phyloP scores from a whole-genome alignment of 768 basidiomycete genomes.

The Epithele typhae region DNA sequence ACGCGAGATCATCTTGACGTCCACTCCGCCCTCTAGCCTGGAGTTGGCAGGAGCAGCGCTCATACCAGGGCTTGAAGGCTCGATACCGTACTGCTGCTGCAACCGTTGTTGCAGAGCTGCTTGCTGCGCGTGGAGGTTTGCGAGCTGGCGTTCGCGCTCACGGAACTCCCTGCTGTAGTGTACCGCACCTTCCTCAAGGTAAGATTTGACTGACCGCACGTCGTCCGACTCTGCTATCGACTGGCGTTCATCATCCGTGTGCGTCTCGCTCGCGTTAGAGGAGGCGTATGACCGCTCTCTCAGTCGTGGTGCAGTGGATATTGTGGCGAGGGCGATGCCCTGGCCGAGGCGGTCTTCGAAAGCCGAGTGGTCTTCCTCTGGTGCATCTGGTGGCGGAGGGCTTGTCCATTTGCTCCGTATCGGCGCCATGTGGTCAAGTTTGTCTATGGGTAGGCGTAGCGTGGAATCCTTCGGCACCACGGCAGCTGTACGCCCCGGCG shows the following conservation, averaged over 20 bases:
- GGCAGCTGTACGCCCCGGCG: constrained; percentile 2
- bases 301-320: constrained; percentile 57
- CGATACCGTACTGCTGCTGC: constrained; percentile 15
- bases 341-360: constrained; percentile 68
- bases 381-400: constrained; percentile 75
- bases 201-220: constrained; percentile 63
- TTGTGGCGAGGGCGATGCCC: constrained; percentile 65
- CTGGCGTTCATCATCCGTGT: constrained; percentile 66
- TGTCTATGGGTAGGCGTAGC: constrained; percentile 46
- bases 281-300: constrained; percentile 37
- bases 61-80: constrained; percentile 12
- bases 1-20: constrained; percentile 18
- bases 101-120: constrained; percentile 3
- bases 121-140: constrained; percentile 5
- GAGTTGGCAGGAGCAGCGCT: constrained; percentile 4
- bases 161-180: constrained; percentile 12
- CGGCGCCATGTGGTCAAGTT: constrained; percentile 65
- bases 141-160: constrained; percentile 8
- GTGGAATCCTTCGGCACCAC: constrained; percentile 24
- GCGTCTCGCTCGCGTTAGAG: constrained; percentile 58
- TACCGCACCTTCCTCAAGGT: constrained; percentile 42
- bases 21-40: constrained; percentile 12
- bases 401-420: constrained; percentile 81
- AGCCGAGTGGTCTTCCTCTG: constrained; percentile 56
- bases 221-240: constrained; percentile 65